phyloP scores from a whole-genome alignment of 2,329 filamentous ascomycete species.

The Curvularia sp. region DNA sequence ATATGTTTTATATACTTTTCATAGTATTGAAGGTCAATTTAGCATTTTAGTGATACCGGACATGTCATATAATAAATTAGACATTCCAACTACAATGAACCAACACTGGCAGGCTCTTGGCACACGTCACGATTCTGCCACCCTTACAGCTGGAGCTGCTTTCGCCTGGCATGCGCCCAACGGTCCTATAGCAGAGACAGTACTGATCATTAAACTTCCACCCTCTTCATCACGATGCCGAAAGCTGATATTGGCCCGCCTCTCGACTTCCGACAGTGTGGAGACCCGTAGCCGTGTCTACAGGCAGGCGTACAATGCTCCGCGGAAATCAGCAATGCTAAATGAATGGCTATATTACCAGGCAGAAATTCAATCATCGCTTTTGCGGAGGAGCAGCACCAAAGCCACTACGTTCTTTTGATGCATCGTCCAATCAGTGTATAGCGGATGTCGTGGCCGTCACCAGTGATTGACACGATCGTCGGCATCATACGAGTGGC shows the following conservation, averaged over 20 bases:
- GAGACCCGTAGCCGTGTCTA: neutral
- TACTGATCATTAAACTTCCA: neutral
- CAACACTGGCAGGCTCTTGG: slow-evolving; percentile 2
- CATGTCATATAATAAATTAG: neutral
- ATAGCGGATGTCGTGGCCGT: neutral
- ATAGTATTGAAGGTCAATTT: neutral
- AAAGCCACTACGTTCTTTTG: slow-evolving; percentile 3
- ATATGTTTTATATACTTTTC: neutral
- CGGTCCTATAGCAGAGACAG: neutral
- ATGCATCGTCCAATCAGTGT: slow-evolving; percentile 3
- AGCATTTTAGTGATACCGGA: neutral
- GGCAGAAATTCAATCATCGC: neutral
- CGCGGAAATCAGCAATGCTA: neutral
- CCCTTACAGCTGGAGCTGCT: neutral
- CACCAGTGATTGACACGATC: neutral
- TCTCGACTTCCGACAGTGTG: too few species aligned
- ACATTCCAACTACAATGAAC: neutral
- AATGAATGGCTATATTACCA: neutral
- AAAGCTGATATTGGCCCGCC: neutral
- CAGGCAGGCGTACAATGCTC: neutral
- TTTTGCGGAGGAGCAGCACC: neutral
- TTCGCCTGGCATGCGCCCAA: neutral
- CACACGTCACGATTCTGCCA: slow-evolving; percentile 2
- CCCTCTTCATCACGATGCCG: neutral
- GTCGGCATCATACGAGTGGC: neutral